Evolutionary conservation across 208 protist species (phyloP), one percentile per base, ranked within the genome.

Genomic region (Crithidia thermophila): DNA sequence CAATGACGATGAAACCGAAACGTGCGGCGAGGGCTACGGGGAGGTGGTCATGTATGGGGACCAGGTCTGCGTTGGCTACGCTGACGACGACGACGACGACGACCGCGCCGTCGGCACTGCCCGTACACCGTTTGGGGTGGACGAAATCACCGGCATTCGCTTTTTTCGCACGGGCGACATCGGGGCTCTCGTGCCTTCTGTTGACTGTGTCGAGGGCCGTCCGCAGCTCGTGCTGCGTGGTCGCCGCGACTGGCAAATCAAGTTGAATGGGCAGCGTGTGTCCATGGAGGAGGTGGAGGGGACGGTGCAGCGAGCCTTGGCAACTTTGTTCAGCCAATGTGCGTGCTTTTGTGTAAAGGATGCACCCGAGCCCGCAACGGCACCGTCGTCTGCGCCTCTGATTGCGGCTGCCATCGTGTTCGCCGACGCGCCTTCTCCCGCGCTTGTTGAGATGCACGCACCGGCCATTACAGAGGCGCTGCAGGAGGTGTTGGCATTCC

Each of bases 221-320:
- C 57, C 33, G 11, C 31, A 62, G 37, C 25, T 56, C 27, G 42
- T 62, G 51, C 60, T 90, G 36, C 47, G 56, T 25, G 84, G 84
- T n/a, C 76, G 84, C 20, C 67, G 46, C 8, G 84, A 90, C 56
- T 79, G 63, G 53, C 73, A 87, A 46, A 59, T 90, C 4, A 90
- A 90, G 57, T 16, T 90, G 36, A 84, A 79, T 51, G 84, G 81
- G 18, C 80, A 87, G 60, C 84, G 84, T 6, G 79, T 84, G 21
- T 56, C 77, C 6, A 53, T 90, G 21, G 84, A 86, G 66, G 84
- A 86, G 65, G 77, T 90, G 37, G 81, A 90, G 52, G 43, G 69
- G 6, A 58, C 61, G 9, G 74, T 87, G 27, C 59, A 50, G 49
- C 42, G 42, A 2, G 42, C 45, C 3, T 60, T 75, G 39, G 68